phyloP scores from a whole-genome alignment of 192 early-diverging fungal species.

The Helicostylum pulchrum region DNA sequence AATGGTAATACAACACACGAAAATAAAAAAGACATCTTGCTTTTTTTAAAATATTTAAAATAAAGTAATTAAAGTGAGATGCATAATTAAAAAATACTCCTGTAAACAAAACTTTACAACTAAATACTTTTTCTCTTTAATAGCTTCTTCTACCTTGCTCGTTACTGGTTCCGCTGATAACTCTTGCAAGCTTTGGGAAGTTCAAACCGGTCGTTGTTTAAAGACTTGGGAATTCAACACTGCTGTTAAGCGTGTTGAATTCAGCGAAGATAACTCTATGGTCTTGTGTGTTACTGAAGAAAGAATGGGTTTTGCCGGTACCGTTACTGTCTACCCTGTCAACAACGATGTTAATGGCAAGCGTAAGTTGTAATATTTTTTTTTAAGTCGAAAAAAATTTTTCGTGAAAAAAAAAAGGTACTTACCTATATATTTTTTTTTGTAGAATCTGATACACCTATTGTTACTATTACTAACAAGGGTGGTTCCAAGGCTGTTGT shows the following conservation, averaged over 20 bases:
- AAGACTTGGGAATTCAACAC: conserved; percentile 89
- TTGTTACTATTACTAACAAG: conserved; percentile 63
- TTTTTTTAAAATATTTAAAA: background rate
- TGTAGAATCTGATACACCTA: conserved; percentile 70
- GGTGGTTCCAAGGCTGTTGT: conserved; percentile 84
- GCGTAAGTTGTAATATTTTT: conserved; percentile 21
- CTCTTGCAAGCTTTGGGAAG: conserved; percentile 88
- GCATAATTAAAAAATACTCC: no score
- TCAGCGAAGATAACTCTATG: conserved; percentile 84
- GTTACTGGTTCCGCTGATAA: conserved; percentile 92
- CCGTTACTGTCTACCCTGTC: conserved; percentile 81
- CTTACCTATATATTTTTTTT: background rate
- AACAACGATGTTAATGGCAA: conserved; percentile 55
- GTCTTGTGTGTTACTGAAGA: conserved; percentile 93
- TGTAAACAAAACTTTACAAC: background rate
- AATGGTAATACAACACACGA: conserved; percentile 57
- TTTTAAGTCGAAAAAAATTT: background rate
- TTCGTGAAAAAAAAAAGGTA: background rate
- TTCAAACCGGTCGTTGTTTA: conserved; percentile 86
- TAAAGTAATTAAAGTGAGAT: no score
- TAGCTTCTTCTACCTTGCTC: conserved; percentile 71
- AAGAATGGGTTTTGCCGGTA: conserved; percentile 87
- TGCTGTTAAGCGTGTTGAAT: conserved; percentile 88
- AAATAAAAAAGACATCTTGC: background rate
- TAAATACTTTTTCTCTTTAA: background rate